Base-by-base conservation (phyloP, 257 asterid genomes). In the Thymus quinquecostatus region DNA sequence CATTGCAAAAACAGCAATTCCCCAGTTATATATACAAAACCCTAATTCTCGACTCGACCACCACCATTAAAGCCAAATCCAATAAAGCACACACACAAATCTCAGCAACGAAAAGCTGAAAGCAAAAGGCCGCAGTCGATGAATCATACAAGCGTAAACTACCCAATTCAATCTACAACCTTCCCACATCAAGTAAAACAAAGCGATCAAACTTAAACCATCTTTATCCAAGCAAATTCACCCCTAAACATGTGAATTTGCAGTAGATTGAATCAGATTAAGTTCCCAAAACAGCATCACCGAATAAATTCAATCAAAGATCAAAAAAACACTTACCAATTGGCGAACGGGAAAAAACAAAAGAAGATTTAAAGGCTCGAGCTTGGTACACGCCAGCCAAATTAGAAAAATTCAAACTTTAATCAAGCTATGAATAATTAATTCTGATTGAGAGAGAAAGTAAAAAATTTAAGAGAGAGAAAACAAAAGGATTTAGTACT, bases 191-290 rank as follows among this genome's bases (percentile, higher is more conserved):
- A 54, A 50, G 59, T 28, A 62, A 72, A 65, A 70, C 72, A 67
- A 68, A 5, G 79, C 86, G 83, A 80, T 76, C 87, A 78, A 66
- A 65, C 75, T 54, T 41, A 60, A 84, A 75, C 56, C 69, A 43
- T 70, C 79, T 76, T 60, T 0, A 81, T 45, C 13, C 48, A 50
- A 66, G 44, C 57, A n/a, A 77, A 74, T 57, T 56, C 34, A 41
- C 71, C 32, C 41, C 41, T 7, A 38, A 28, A 36, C 62, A 75
- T 29, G 54, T 27, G 4, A 38, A 51, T 10, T 60, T 33, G 11
- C 55, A 49, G 54, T 27, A 8, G 2, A 76, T 29, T 12, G 10
- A 60, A 58, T 55, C 78, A 50, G 67, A 68, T 79, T 80, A 73
- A 66, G 70, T 64, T n/a, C 43, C 65, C 6, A 50, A 21, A 60